A percentile compares a stretch with the other conserved stretches of the same genome.
phyloP scores from a whole-genome alignment of 2,329 filamentous ascomycete genomes.

The Domatiomyces globalis region DNA sequence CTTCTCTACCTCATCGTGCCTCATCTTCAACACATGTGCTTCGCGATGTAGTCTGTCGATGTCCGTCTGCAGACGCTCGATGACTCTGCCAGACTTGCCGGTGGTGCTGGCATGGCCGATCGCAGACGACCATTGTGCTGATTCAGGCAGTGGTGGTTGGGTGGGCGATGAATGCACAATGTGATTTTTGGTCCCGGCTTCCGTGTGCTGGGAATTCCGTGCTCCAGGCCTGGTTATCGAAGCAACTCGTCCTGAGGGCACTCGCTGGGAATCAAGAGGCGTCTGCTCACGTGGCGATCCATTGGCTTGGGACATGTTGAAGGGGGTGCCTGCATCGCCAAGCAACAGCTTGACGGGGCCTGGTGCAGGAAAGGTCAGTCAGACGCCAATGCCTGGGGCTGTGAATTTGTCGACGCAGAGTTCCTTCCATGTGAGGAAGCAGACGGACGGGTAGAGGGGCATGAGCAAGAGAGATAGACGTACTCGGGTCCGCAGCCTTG shows the following conservation, averaged over 20 bases:
- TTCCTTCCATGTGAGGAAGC: not conserved
- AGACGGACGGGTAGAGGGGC: too few relatives aligned
- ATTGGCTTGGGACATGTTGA: constrained; percentile 15
- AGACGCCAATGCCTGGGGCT: not conserved
- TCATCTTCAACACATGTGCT: constrained; percentile 30
- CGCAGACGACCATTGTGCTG: constrained; percentile 34
- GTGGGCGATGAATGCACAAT: constrained; percentile 7
- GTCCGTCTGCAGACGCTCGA: constrained; percentile 37
- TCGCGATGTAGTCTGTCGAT: constrained; percentile 36
- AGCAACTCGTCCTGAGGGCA: constrained; percentile 11
- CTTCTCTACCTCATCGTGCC: constrained; percentile 34
- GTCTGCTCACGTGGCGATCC: constrained; percentile 15
- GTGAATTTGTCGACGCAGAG: not conserved
- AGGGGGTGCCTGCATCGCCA: not conserved
- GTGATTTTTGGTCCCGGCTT: constrained; percentile 1
- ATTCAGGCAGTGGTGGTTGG: constrained; percentile 18
- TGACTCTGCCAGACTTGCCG: constrained; percentile 38
- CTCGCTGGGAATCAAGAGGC: constrained; percentile 9
- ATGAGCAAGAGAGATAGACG: not conserved
- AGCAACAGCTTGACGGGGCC: not conserved
- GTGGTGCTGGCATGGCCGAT: constrained; percentile 34
- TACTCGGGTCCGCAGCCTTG: constrained; percentile 1
- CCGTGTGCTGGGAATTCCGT: not conserved
- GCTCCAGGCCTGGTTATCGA: not conserved
- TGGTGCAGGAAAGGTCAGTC: not conserved